A percentile compares a stretch with the other conserved stretches of the same genome.
These are phyloP conservation scores for Scutellaria minor DNA, from an alignment of 257 asterid species.

Conservation along the genomic window DNA sequence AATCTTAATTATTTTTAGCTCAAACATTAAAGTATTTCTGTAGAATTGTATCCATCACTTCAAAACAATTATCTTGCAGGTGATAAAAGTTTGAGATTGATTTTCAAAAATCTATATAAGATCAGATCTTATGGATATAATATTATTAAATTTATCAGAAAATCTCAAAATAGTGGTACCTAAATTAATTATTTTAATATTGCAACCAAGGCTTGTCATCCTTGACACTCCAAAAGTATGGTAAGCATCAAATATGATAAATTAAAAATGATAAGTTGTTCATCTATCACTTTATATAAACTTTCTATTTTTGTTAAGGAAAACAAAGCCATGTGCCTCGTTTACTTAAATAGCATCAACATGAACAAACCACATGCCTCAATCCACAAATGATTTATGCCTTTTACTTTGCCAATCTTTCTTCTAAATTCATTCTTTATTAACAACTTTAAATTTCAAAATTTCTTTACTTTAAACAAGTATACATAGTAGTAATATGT, in stretches of 20 bases:
- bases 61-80: not conserved
- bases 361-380: slow-evolving; percentile 24
- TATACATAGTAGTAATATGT: no score
- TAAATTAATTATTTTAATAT: not conserved
- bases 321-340: slow-evolving; percentile 31
- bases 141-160: no score
- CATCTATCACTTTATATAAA: not conserved
- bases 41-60: not conserved
- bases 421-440: not conserved
- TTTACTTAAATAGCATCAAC: slow-evolving; percentile 16
- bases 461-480: no score
- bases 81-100: not conserved
- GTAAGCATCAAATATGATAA: slow-evolving; percentile 3
- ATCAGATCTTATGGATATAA: no score
- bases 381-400: not conserved
- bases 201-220: not conserved
- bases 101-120: no score
- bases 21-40: not conserved
- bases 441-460: no score
- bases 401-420: not conserved
- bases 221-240: not conserved
- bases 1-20: not conserved
- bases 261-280: not conserved
- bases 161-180: no score
- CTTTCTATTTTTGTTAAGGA: not conserved